phyloP scores from a whole-genome alignment of 805 yeast genomes.

The Yarrowia sp. region DNA sequence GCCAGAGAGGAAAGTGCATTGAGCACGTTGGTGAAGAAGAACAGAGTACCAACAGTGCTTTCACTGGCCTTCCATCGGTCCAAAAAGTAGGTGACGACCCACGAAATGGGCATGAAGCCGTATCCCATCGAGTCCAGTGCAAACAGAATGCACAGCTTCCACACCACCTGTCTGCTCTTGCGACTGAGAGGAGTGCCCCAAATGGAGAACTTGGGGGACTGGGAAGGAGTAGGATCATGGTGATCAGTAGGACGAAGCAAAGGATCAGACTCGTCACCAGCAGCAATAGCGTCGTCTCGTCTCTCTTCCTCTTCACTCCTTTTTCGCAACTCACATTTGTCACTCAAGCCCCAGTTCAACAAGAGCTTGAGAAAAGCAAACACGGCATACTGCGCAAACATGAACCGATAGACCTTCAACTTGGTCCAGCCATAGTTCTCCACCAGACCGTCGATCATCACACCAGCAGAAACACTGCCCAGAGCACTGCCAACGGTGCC shows the following conservation, averaged over 20 bases:
- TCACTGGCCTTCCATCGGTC: conserved; percentile 53
- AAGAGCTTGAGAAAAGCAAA: conserved; percentile 50
- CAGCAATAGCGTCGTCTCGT: neutral
- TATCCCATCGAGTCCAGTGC: conserved; percentile 84
- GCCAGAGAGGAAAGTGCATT: conserved; percentile 72
- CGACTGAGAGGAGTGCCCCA: conserved; percentile 32
- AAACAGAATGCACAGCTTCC: conserved; percentile 42
- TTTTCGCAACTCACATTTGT: conserved; percentile 43
- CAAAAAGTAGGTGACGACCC: conserved; percentile 81
- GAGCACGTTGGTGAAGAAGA: conserved; percentile 57
- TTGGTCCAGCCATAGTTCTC: conserved; percentile 34
- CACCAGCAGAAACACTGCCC: conserved; percentile 47
- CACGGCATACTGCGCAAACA: conserved; percentile 55
- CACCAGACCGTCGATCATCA: conserved; percentile 33
- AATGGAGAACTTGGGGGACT: neutral
- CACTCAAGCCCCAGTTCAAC: conserved; percentile 44
- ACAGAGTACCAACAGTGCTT: conserved; percentile 57
- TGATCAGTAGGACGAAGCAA: neutral
- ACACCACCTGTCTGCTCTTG: conserved; percentile 18
- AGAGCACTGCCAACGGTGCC: conserved; percentile 49
- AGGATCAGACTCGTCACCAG: neutral
- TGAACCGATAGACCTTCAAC: conserved; percentile 50
- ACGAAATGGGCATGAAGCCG: conserved; percentile 84
- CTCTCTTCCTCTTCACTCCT: neutral
- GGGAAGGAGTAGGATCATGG: neutral